Percentiles rank a stretch among this genome's conserved stretches.
These are phyloP conservation scores for Fusarium torulosum DNA, from an alignment of 2,329 filamentous ascomycete species.

Conservation along the genomic window DNA sequence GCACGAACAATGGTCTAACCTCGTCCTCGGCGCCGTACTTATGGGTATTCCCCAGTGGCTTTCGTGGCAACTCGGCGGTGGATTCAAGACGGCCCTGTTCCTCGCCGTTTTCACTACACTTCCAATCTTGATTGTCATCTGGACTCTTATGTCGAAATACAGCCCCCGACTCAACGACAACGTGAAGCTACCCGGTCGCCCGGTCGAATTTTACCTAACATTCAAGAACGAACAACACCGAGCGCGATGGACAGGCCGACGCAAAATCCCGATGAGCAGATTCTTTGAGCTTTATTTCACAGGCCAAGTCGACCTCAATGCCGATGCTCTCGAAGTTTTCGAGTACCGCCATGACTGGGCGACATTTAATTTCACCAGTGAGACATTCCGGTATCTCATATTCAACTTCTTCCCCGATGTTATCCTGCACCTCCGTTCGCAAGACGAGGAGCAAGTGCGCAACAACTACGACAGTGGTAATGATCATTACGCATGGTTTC, in stretches of 20 bases:
- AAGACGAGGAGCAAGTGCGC: conserved; percentile 96
- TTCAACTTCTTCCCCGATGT: conserved; percentile 86
- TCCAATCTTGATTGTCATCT: conserved; percentile 83
- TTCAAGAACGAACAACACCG: conserved; percentile 72
- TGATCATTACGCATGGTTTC: conserved; percentile 97
- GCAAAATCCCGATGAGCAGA: conserved; percentile 86
- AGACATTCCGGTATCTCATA: conserved; percentile 85
- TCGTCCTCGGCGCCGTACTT: conserved; percentile 76
- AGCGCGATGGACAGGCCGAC: conserved; percentile 76
- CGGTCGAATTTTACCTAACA: conserved; percentile 86
- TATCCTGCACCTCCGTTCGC: conserved; percentile 87
- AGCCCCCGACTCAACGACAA: conserved; percentile 92
- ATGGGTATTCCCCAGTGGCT: conserved; percentile 79
- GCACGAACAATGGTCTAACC: conserved; percentile 86
- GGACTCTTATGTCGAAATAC: conserved; percentile 80
- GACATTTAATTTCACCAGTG: conserved; percentile 86
- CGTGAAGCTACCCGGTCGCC: conserved; percentile 82
- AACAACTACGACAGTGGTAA: conserved; percentile 96
- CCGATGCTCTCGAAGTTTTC: conserved; percentile 84
- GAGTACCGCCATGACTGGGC: conserved; percentile 97
- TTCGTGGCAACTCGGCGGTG: conserved; percentile 83
- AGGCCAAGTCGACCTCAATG: conserved; percentile 91
- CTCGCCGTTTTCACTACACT: conserved; percentile 80
- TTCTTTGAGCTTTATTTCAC: conserved; percentile 97
- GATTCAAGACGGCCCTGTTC: conserved; percentile 88